A percentile compares a stretch with the other conserved stretches of the same genome.
Evolutionary conservation across 2,329 filamentous ascomycete species (phyloP).

Genomic region (Apiospora aurea): DNA sequence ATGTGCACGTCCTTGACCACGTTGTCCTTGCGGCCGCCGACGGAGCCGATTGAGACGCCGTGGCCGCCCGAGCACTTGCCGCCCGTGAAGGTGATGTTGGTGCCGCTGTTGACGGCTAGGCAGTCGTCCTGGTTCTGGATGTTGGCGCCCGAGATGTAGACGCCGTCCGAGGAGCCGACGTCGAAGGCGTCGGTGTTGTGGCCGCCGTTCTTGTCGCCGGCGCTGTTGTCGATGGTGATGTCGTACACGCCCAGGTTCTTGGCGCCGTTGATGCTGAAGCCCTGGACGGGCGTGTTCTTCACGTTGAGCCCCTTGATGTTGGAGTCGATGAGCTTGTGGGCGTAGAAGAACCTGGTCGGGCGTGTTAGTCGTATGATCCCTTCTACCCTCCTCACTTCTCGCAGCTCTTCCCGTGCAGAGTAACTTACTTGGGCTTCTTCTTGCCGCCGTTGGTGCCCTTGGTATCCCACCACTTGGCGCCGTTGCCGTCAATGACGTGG

Average conservation of each 20-base stretch:
- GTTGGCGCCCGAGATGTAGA: slow-evolving; percentile 55
- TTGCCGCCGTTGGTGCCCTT: slow-evolving; percentile 66
- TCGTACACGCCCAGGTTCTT: slow-evolving; percentile 51
- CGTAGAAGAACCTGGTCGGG: slow-evolving; percentile 64
- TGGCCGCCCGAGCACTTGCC: slow-evolving; percentile 59
- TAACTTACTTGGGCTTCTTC: slow-evolving; percentile 57
- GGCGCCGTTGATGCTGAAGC: slow-evolving; percentile 54
- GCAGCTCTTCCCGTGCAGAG: neutral
- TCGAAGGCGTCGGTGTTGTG: slow-evolving; percentile 60
- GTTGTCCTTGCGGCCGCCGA: slow-evolving; percentile 64
- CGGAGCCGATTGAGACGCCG: slow-evolving; percentile 65
- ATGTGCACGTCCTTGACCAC: slow-evolving; percentile 60
- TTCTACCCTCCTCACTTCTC: neutral
- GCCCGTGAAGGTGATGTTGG: slow-evolving; percentile 48
- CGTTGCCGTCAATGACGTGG: slow-evolving; percentile 62
- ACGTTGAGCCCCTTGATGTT: slow-evolving; percentile 57
- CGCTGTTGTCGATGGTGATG: slow-evolving; percentile 65
- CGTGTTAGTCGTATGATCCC: neutral
- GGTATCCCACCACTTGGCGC: slow-evolving; percentile 67
- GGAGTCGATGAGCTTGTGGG: slow-evolving; percentile 58
- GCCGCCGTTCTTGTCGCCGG: slow-evolving; percentile 52
- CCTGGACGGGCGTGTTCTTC: slow-evolving; percentile 62
- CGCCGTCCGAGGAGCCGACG: slow-evolving; percentile 49
- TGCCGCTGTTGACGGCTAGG: slow-evolving; percentile 63
- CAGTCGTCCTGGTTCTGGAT: slow-evolving; percentile 66